Base-by-base conservation (phyloP, 1,284 basidiomycete species). In the Pisolithus thermaeus region DNA sequence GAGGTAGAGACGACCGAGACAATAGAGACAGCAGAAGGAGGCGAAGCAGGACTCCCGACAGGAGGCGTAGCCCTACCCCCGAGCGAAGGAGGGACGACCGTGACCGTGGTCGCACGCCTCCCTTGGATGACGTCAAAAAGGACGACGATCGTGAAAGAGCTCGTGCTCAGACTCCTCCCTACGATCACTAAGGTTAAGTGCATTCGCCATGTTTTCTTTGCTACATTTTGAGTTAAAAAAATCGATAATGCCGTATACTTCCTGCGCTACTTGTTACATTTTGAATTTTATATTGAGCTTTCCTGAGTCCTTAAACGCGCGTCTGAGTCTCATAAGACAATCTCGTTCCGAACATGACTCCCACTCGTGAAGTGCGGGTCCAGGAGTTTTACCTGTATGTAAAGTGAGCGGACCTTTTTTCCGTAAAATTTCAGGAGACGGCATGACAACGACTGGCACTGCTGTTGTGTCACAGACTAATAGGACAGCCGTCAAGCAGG, bases 21-120 rank as follows among this genome's bases (percentile, higher is more conserved):
- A 61, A 56, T 16, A 70, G 72, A 54, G 75, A 78, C 16, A 35
- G 12, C 32, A 73, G 75, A 61, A 68, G 76, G 59, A 75, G 74
- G 54, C 68, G 72, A 46, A 76, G 68, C 68, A 70, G 71, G 58
- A 74, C 71, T 32, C 74, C 74, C 42, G 76, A 78, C 25, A 72
- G 74, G 58, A 71, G 75, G 55, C 69, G 78, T 52, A 80, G 76
- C 64, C 70, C 71, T 6, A 73, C 74, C 16, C 79, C 78, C 5
- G 36, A 73, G 56, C 71, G 70, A 58, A 67, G 67, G 52, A 62
- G 61, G 48, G 77, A 79, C 8, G 77, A 79, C 47, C 69, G 71
- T 52, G 44, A 46, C 30, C 44, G 44, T 22, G 53, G 50, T 51
- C 71, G 75, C 65, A 77, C 78, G 35, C 78, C 73, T 39, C 71